phyloP scores from a whole-genome alignment of 768 basidiomycete species.

The Naganishia onofrii region DNA sequence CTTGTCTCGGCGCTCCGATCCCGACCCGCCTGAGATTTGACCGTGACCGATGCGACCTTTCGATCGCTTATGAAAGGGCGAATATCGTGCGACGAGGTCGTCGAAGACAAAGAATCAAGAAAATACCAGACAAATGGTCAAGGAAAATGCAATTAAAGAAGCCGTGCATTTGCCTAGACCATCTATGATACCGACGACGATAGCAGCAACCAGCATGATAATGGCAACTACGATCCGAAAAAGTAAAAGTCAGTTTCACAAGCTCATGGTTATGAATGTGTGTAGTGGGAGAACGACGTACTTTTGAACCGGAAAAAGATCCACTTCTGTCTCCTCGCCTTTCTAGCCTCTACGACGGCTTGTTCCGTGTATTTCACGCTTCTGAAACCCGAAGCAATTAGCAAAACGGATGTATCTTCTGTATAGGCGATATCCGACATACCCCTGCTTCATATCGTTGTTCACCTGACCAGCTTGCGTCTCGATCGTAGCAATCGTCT shows the following conservation, averaged over 20 bases:
- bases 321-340: slow-evolving; percentile 93
- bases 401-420: background rate
- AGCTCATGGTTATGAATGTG: too few relatives aligned
- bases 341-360: slow-evolving; percentile 78
- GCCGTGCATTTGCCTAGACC: slow-evolving; percentile 25
- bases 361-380: slow-evolving; percentile 80
- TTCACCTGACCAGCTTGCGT: slow-evolving; percentile 64
- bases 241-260: background rate
- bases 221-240: background rate
- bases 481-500: slow-evolving; percentile 66
- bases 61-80: too few relatives aligned
- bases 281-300: background rate
- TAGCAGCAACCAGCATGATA: slow-evolving; percentile 12
- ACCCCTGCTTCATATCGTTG: slow-evolving; percentile 70
- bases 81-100: too few relatives aligned
- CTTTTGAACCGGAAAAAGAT: slow-evolving; percentile 60
- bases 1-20: too few relatives aligned
- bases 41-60: too few relatives aligned
- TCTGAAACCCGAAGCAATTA: slow-evolving; percentile 13
- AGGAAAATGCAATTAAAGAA: too few relatives aligned
- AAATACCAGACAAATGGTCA: too few relatives aligned
- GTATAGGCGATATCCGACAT: slow-evolving; percentile 40
- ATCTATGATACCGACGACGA: slow-evolving; percentile 16
- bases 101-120: too few relatives aligned
- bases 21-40: too few relatives aligned